A percentile compares a stretch with the other conserved stretches of the same genome.
Conservation (phyloP, 2,329 filamentous ascomycete genomes). For the Xylaria arbuscula region DNA sequence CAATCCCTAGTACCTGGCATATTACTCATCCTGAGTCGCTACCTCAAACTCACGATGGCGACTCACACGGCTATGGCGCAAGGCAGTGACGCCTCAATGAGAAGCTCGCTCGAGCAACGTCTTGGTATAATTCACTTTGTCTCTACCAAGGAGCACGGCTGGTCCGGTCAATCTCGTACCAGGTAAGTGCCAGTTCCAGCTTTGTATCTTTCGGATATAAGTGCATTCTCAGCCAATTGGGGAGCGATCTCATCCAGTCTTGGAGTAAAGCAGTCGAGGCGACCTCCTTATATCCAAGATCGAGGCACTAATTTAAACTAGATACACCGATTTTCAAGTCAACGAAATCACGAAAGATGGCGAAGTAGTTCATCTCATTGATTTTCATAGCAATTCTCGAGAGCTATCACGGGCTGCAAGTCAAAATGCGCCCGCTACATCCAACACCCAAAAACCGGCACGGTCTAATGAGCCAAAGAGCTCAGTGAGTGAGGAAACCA, state of each 20-base stretch:
- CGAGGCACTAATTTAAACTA: conserved; percentile 45
- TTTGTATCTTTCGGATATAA: background rate
- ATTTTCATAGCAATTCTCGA: conserved; percentile 53
- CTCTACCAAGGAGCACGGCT: conserved; percentile 54
- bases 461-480: conserved; percentile 10
- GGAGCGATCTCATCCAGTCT: background rate
- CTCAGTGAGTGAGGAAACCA: background rate
- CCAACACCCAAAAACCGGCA: conserved; percentile 9
- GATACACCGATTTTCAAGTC: conserved; percentile 92
- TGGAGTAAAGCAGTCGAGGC: background rate
- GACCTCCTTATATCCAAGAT: conserved; percentile 6
- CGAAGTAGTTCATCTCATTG: conserved; percentile 76
- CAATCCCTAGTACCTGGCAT: background rate
- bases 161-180: conserved; percentile 58
- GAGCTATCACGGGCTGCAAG: conserved; percentile 44
- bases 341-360: conserved; percentile 86
- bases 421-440: conserved; percentile 6
- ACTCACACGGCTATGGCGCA: conserved; percentile 53
- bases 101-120: conserved; percentile 47
- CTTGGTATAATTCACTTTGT: conserved; percentile 58
- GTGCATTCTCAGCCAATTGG: background rate
- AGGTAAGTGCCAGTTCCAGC: conserved; percentile 49
- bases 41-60: conserved; percentile 43
- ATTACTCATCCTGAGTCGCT: background rate
- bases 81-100: conserved; percentile 49